Evolutionary conservation across 345 rosid genomes (phyloP), one percentile per base, ranked within the genome.

Genomic region (Aquilaria malaccensis): DNA sequence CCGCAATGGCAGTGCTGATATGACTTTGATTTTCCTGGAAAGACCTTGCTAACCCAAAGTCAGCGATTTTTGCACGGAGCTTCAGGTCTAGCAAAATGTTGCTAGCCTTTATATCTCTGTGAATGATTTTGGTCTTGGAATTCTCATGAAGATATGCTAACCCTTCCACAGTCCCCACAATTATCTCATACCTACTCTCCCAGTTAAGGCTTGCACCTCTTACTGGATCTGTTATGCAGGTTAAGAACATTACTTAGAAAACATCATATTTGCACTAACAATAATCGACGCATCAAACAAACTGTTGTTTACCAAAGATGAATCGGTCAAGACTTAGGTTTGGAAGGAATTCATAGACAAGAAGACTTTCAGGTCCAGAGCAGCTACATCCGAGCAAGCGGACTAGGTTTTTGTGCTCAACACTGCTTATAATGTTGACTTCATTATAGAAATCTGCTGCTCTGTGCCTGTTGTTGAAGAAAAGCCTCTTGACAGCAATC

Each of bases 1-100:
- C 96, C 33, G 97, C 97, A 67, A 94, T 90, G 55, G 95, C 99
- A 4, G 97, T 93, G 90, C 95, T 94, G 68, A 90, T 94, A 72
- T 90, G 97, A 43, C 95, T 89, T 74, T 90, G 81, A 68, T 94
- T 96, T 33, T 86, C 97, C 65, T 88, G 85, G 79, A 88, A 94
- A 54, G 99, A 90, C 70, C 97, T 84, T 0, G 99, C 97, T 55
- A 94, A 80, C 31, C 97, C 99, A 65, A 94, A 90, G 74, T 94
- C 99, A 0, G 99, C 97, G 43, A 90, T 90, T 71, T 88, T 94
- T 6, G 99, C 92, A 2, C 90, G 90, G n/a, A 90, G 72, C 73
- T 75, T 84, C 13, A 83, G 74, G 60, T 94, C 95, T 63, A 90
- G 62, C 76, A 94, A 80, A 66, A 88, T 90, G 30, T 90, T 94